These are phyloP conservation scores for Rhodotorula babjevae DNA, from an alignment of 768 basidiomycete species.

Conservation along the genomic window DNA sequence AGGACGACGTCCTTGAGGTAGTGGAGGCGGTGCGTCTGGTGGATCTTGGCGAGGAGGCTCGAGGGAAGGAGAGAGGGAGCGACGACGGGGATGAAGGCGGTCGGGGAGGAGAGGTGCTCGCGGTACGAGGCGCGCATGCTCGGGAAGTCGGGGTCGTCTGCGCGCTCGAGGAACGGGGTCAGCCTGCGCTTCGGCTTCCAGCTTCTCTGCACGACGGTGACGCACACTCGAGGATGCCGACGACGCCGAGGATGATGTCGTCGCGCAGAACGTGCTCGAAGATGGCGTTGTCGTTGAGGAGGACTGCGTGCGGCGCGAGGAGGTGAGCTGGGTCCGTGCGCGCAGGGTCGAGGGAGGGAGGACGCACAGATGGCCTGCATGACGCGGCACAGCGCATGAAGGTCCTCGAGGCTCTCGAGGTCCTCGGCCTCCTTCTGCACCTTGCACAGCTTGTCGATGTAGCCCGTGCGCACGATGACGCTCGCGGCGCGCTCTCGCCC, in stretches of 20 bases:
- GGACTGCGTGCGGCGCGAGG: slow-evolving; percentile 55
- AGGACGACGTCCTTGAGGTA: slow-evolving; percentile 98
- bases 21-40: slow-evolving; percentile 93
- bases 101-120: slow-evolving; percentile 74
- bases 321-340: not conserved
- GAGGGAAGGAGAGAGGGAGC: slow-evolving; percentile 48
- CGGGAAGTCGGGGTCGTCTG: slow-evolving; percentile 96
- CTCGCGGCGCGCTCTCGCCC: slow-evolving; percentile 32
- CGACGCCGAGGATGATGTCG: slow-evolving; percentile 82
- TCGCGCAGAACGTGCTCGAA: slow-evolving; percentile 94
- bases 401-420: slow-evolving; percentile 78
- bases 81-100: slow-evolving; percentile 86
- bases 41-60: slow-evolving; percentile 75
- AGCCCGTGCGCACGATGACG: slow-evolving; percentile 57
- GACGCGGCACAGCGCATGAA: slow-evolving; percentile 83
- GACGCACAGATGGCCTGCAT: slow-evolving; percentile 88
- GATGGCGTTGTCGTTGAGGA: slow-evolving; percentile 88
- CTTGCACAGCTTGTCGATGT: slow-evolving; percentile 77
- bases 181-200: not conserved
- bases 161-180: slow-evolving; percentile 17
- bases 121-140: slow-evolving; percentile 95
- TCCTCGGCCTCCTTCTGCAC: slow-evolving; percentile 87
- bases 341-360: not conserved
- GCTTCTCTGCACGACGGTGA: slow-evolving; percentile 16
- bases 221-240: slow-evolving; percentile 96